A percentile compares a stretch with the other conserved stretches of the same genome.
Evolutionary conservation across 441 rosid genomes (phyloP).

Genomic region (Euphorbia schlechtendalii): DNA sequence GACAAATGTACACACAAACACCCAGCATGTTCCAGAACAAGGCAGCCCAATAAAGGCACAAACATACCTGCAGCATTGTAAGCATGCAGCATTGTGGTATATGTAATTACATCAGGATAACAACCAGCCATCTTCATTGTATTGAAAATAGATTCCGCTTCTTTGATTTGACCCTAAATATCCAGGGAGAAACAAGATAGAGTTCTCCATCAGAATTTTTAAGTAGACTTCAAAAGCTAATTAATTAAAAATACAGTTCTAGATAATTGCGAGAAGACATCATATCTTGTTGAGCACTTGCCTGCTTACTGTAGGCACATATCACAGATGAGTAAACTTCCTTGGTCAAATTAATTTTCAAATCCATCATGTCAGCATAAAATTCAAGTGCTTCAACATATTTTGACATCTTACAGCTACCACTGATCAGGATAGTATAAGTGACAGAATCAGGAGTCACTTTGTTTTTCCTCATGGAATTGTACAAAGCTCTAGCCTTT

Average conservation of each 20-base stretch:
- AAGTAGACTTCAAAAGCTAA: slow-evolving; percentile 1
- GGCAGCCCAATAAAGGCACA: background rate
- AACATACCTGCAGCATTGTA: slow-evolving; percentile 61
- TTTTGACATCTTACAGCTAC: slow-evolving; percentile 68
- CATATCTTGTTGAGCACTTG: slow-evolving; percentile 26
- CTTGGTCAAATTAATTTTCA: slow-evolving; percentile 56
- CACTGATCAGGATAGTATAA: slow-evolving; percentile 70
- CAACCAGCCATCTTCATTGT: slow-evolving; percentile 69
- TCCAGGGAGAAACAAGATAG: slow-evolving; percentile 11
- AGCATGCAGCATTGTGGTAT: slow-evolving; percentile 79
- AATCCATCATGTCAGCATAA: slow-evolving; percentile 54
- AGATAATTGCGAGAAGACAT: background rate
- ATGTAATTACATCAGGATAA: slow-evolving; percentile 63
- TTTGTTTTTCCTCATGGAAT: slow-evolving; percentile 60
- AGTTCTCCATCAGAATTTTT: slow-evolving; percentile 10
- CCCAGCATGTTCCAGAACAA: background rate
- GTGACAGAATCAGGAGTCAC: slow-evolving; percentile 70
- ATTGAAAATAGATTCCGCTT: slow-evolving; percentile 75
- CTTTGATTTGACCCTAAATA: slow-evolving; percentile 53
- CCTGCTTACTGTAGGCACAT: slow-evolving; percentile 75
- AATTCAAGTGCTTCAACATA: slow-evolving; percentile 62
- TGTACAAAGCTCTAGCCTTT: slow-evolving; percentile 57
- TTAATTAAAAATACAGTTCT: background rate
- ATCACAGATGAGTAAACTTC: slow-evolving; percentile 75
- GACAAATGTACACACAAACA: background rate